Base-by-base conservation (phyloP, 2,329 filamentous ascomycete genomes). In the Microcera coccophila region DNA sequence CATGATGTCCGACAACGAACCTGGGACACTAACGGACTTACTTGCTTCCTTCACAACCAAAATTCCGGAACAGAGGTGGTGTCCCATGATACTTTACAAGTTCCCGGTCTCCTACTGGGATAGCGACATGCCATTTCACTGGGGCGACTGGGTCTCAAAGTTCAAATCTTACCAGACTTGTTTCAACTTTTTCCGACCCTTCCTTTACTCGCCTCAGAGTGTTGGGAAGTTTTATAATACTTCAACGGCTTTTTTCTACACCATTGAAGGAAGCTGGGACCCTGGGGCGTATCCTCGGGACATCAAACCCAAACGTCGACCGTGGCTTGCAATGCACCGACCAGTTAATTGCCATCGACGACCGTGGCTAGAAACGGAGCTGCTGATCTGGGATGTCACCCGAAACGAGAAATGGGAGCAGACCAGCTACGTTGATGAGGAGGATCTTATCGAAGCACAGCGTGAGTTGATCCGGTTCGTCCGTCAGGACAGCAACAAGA, bases 321-420 rank as follows among this genome's bases (percentile, higher is more conserved):
- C 78, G 1, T 82, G 77, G 76, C 48, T 80, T 24, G 73, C 63
- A 0, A 53, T 76, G 12, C 69, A 71, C 44, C 69, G 78, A 10
- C 69, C 73, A 0, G 52, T 61, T 4, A 60, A 72, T n/a, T 60
- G 66, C 2, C 64, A 71, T 42, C 12, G 8, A 1, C 56, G 41
- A 17, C 50, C 57, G 1, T 71, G 62, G 55, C 49, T 2, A 1
- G 38, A 40, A 2, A 65, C 67, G 3, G 76, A 81, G 50, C 51
- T 82, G 11, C 62, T 81, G 5, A 75, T 82, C 29, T 80, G 76
- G 76, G 78, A 81, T 47, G 43, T 63, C 2, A 50, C 58, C 1
- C 61, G 64, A 7, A 50, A 45, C 2, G 49, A 58, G 1, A 62
- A 55, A 19, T 57, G 62, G n/a, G 5, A 45, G 50, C 0, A 38